Evolutionary conservation across 1,284 basidiomycete genomes (phyloP).

Genomic region (Sporisorium iseilematis-ciliati): DNA sequence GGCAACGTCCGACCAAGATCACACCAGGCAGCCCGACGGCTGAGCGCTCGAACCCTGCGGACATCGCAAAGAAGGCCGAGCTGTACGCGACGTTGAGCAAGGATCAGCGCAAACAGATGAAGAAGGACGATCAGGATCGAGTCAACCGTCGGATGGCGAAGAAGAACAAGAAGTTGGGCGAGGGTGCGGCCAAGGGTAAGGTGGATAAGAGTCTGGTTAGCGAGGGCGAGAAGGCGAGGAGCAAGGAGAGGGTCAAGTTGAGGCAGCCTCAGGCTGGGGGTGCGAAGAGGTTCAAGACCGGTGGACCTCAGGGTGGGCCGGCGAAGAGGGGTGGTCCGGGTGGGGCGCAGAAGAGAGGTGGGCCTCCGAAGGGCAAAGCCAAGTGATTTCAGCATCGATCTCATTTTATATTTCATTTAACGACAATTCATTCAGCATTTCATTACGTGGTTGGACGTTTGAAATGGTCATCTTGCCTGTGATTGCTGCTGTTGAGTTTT

Average conservation of each 20-base stretch:
- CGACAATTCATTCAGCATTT: constrained; percentile 4
- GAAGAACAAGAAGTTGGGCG: constrained; percentile 58
- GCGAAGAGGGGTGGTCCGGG: constrained; percentile 3
- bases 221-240: constrained; percentile 46
- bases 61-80: constrained; percentile 44
- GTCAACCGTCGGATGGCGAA: constrained; percentile 61
- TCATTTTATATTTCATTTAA: neutral
- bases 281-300: constrained; percentile 27
- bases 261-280: constrained; percentile 24
- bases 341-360: constrained; percentile 4
- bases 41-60: constrained; percentile 9
- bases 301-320: constrained; percentile 2
- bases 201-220: constrained; percentile 23
- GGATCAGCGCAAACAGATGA: constrained; percentile 58
- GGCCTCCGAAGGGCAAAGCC: constrained; percentile 23
- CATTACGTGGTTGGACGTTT: neutral
- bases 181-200: constrained; percentile 2
- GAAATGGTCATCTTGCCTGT: no score
- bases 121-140: constrained; percentile 60
- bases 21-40: constrained; percentile 24
- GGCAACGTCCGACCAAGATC: constrained; percentile 17
- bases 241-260: constrained; percentile 42
- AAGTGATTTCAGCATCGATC: neutral
- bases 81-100: constrained; percentile 54
- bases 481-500: no score